A percentile compares a stretch with the other conserved stretches of the same genome.
phyloP scores from a whole-genome alignment of 1,139 yeast species.

The Yamadazyma atlantica region DNA sequence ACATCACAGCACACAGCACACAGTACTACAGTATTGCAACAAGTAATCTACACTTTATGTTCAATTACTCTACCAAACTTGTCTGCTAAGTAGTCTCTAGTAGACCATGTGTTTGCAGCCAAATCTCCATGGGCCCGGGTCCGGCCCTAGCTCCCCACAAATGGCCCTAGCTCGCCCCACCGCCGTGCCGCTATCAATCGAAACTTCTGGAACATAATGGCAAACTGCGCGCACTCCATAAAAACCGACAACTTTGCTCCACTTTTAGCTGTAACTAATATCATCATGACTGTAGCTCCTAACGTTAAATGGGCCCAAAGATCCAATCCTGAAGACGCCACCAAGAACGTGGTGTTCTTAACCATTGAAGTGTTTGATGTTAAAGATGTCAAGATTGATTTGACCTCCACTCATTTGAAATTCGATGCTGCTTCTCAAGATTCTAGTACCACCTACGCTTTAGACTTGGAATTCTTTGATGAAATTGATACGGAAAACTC shows the following conservation, averaged over 20 bases:
- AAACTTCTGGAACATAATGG: neutral
- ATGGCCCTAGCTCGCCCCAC: neutral
- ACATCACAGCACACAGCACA: no score
- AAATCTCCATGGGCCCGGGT: neutral
- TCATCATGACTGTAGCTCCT: slow-evolving; percentile 16
- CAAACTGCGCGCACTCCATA: slow-evolving; percentile 1
- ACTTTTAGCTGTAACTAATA: neutral
- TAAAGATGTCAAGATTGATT: slow-evolving; percentile 57
- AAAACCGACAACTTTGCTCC: slow-evolving; percentile 1
- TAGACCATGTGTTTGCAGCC: no score
- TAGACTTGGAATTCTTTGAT: slow-evolving; percentile 68
- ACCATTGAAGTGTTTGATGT: slow-evolving; percentile 79
- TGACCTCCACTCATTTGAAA: slow-evolving; percentile 57
- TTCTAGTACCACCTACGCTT: slow-evolving; percentile 49
- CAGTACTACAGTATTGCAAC: no score
- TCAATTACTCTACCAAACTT: no score
- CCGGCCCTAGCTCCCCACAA: neutral
- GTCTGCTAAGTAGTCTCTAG: no score
- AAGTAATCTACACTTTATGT: no score
- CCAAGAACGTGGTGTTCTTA: slow-evolving; percentile 72
- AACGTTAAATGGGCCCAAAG: slow-evolving; percentile 94
- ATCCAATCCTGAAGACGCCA: slow-evolving; percentile 66
- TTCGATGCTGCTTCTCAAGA: slow-evolving; percentile 59
- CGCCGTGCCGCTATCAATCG: neutral
- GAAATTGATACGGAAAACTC: slow-evolving; percentile 71